phyloP scores from a whole-genome alignment of 345 rosid genomes.

The Camelina laxa region DNA sequence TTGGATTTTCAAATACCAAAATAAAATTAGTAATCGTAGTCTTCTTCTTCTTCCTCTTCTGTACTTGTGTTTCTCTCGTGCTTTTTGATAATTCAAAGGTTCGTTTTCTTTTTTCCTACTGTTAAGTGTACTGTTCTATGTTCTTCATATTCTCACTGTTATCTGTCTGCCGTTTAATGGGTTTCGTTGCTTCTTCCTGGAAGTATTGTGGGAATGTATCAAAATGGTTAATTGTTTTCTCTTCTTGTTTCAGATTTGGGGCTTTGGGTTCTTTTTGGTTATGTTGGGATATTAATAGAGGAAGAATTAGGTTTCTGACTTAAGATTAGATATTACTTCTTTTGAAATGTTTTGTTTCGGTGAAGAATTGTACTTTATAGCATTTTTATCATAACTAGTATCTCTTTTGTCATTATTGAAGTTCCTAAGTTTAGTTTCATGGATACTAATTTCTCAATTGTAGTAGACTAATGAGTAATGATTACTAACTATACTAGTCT shows the following conservation, averaged over 20 bases:
- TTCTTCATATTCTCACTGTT: neutral
- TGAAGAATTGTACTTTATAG: neutral
- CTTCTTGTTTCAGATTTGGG: slow-evolving; percentile 22
- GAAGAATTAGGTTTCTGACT: neutral
- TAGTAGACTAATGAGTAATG: slow-evolving; percentile 6
- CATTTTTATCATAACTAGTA: neutral
- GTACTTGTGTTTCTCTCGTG: slow-evolving; percentile 14
- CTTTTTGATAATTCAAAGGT: slow-evolving; percentile 22
- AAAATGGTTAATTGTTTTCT: slow-evolving; percentile 13
- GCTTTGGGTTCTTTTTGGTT: slow-evolving; percentile 26
- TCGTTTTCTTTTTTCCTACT: slow-evolving; percentile 10
- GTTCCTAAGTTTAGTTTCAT: slow-evolving; percentile 7
- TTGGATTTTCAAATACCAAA: neutral
- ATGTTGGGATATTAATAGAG: neutral
- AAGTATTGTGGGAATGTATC: neutral
- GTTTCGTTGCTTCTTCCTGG: neutral
- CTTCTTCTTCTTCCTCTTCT: slow-evolving; percentile 22
- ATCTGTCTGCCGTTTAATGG: neutral
- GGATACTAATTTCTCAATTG: neutral
- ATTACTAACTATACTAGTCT: slow-evolving; percentile 13
- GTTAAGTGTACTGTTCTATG: slow-evolving; percentile 13
- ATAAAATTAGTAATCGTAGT: neutral
- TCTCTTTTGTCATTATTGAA: neutral
- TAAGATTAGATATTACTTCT: neutral
- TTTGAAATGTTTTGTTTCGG: neutral